phyloP scores from a whole-genome alignment of 139 green algal species.

The Micromonas pusilla region DNA sequence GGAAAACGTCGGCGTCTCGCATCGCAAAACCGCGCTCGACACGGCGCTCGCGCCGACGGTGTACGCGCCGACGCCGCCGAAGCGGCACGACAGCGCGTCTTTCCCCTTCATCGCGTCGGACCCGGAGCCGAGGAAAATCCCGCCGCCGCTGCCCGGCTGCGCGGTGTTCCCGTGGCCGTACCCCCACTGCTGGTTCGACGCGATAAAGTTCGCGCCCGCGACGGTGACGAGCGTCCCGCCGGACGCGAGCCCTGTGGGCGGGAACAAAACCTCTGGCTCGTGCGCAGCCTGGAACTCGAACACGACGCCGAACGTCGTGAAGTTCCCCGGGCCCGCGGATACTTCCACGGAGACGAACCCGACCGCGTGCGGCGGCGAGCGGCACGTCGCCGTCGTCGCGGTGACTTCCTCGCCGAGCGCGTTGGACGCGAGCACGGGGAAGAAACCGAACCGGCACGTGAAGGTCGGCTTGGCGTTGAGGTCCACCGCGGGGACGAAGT shows the following conservation, averaged over 20 bases:
- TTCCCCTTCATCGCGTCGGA: not conserved
- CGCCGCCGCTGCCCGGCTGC: not conserved
- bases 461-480: not conserved
- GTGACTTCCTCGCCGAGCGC: not conserved
- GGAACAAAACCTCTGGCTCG: not conserved
- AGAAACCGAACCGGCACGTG: not conserved
- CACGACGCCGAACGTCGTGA: not conserved
- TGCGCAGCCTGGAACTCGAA: not conserved
- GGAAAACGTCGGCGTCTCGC: not conserved
- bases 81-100: conserved; percentile 1
- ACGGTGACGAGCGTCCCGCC: conserved; percentile 9
- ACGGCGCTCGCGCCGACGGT: not conserved
- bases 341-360: conserved; percentile 4
- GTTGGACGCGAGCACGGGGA: too few relatives aligned
- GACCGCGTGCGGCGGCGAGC: not conserved
- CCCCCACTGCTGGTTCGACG: not conserved
- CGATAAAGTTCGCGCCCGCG: conserved; percentile 3
- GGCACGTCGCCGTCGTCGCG: not conserved
- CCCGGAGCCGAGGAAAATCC: not conserved
- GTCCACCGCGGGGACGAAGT: not conserved
- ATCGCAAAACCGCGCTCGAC: conserved; percentile 4
- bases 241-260: not conserved
- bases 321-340: not conserved
- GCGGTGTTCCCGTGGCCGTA: not conserved
- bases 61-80: conserved; percentile 1